Base-by-base conservation (phyloP, 495 filamentous ascomycete species). In the Penicillium verhagenii region DNA sequence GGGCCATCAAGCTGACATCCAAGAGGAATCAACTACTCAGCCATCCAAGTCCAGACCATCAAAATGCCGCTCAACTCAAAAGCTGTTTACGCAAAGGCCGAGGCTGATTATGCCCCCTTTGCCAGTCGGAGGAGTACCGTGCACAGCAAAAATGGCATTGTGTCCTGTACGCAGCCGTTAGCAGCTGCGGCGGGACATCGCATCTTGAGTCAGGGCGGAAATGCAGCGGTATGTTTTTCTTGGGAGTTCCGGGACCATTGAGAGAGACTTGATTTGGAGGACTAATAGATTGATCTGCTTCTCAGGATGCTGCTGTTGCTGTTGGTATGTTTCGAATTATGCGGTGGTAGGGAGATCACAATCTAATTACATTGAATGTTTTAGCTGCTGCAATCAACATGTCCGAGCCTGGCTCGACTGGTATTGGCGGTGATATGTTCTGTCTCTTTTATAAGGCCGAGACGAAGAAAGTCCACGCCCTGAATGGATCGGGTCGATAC, bases 351-450 rank as follows among this genome's bases (percentile, higher is more conserved):
- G 2, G 8, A n/a, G 24, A 23, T 19, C n/a, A 40, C 5, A 21
- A 6, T 20, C 40, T 29, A 33, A 45, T 26, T 3, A n/a, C 11
- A 46, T 45, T 4, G 23, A 53, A 14, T 13, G 21, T 10, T 16
- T 47, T 39, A 80, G 89, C 92, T 40, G 94, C 94, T 33, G 90
- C 82, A 24, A 72, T 98, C 23, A 97, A 96, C 72, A 84, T 97
- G 69, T 96, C 95, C 4, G 95, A 98, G 65, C 95, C 94, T 11
- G 82, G 86, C 37, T 92, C 87, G 1, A 97, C 94, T 3, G 94
- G 94, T n/a, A 96, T 98, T 57, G 94, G 95, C 54, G 94, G 94
- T 28, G 94, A 98, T 73, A 91, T 96, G 85, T 98, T 98, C 78
- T 96, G 91, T 68, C 85, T 98, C 9, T 97, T 86, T 79, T 97